Evolutionary conservation across 306 rosid species (phyloP).

Genomic region (Acacia crassicarpa): DNA sequence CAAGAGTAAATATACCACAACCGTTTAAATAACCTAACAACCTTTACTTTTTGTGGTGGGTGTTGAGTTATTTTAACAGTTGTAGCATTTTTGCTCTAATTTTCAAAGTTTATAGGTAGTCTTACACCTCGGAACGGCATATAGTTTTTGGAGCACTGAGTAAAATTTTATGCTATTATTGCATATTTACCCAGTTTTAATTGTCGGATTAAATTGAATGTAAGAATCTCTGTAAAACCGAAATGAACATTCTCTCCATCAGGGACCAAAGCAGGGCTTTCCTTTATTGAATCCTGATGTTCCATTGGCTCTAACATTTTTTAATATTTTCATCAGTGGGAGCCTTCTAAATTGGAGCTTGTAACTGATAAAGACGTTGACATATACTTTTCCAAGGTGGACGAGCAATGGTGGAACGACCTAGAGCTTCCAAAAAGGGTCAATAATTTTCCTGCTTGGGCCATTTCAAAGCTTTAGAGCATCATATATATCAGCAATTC

Average conservation of each 20-base stretch:
- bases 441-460: constrained; percentile 62
- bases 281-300: constrained; percentile 19
- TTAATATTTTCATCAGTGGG: constrained; percentile 48
- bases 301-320: constrained; percentile 17
- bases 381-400: constrained; percentile 56
- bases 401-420: constrained; percentile 75
- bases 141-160: too few relatives aligned
- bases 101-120: too few relatives aligned
- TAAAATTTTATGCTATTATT: too few relatives aligned
- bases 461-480: constrained; percentile 72
- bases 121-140: too few relatives aligned
- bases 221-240: background rate
- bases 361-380: constrained; percentile 49
- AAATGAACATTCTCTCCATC: background rate
- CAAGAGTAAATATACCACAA: too few relatives aligned
- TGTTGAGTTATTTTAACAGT: too few relatives aligned
- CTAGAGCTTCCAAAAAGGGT: constrained; percentile 75
- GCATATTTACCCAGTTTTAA: background rate
- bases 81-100: too few relatives aligned
- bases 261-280: background rate
- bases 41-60: too few relatives aligned
- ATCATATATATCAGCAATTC: background rate
- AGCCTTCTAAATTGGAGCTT: constrained; percentile 61
- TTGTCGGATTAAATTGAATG: background rate
- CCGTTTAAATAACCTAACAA: too few relatives aligned